These are phyloP conservation scores for Candida palmyrensis DNA, from an alignment of 805 yeast species.

Conservation along the genomic window DNA sequence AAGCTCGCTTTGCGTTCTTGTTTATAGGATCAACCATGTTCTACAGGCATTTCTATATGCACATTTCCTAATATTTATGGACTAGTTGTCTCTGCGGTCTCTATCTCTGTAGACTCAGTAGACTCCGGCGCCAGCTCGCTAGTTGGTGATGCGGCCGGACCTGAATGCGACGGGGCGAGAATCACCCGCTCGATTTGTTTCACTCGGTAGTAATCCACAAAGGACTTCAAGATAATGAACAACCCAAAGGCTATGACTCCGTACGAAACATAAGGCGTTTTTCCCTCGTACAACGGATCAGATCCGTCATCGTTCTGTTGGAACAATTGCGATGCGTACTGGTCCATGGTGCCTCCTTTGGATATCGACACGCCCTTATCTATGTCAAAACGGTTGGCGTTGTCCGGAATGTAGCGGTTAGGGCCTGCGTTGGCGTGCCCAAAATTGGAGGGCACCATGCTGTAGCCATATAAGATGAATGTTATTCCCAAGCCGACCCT, in stretches of 20 bases:
- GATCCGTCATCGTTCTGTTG: constrained; percentile 13
- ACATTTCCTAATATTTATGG: neutral
- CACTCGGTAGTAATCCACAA: constrained; percentile 71
- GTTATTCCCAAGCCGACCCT: constrained; percentile 88
- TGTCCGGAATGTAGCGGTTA: constrained; percentile 24
- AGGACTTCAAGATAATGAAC: constrained; percentile 58
- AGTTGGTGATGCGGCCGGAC: too few relatives aligned
- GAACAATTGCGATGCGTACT: constrained; percentile 22
- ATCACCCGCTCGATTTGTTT: constrained; percentile 68
- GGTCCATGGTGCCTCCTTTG: constrained; percentile 21
- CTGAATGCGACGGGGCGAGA: constrained; percentile 44
- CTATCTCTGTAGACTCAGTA: too few relatives aligned
- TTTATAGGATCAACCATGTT: constrained; percentile 1
- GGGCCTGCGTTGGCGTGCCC: constrained; percentile 34
- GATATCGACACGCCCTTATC: constrained; percentile 20
- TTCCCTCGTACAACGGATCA: constrained; percentile 7
- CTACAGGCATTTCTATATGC: neutral
- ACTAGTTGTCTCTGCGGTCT: constrained; percentile 1
- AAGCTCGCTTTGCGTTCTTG: constrained; percentile 3
- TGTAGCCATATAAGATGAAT: constrained; percentile 58
- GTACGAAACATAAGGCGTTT: constrained; percentile 54
- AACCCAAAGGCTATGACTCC: constrained; percentile 64
- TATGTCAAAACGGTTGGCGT: constrained; percentile 31
- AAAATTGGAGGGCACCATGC: constrained; percentile 33
- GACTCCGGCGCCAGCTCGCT: too few relatives aligned